Percentiles rank a stretch among this genome's conserved stretches.
These are phyloP conservation scores for Taphrina betulina DNA, from an alignment of 1,139 yeast genomes.

Conservation along the genomic window DNA sequence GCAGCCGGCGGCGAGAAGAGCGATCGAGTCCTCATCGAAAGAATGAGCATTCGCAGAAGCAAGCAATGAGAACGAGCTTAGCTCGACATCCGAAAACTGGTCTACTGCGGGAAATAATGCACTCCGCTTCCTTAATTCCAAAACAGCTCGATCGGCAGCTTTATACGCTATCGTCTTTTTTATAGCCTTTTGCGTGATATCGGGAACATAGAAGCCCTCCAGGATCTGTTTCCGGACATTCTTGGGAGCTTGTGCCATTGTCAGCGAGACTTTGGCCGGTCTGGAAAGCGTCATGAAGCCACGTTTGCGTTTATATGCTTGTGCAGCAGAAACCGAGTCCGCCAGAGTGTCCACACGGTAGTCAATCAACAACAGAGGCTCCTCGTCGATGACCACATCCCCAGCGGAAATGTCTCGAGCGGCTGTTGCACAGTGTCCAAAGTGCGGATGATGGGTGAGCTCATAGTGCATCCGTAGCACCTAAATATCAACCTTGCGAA, in stretches of 20 bases:
- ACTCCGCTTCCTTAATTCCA: slow-evolving; percentile 4
- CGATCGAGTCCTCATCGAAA: slow-evolving; percentile 9
- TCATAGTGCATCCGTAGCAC: too few relatives aligned
- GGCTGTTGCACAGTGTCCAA: slow-evolving; percentile 30
- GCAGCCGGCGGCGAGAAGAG: slow-evolving; percentile 7
- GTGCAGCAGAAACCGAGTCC: background rate
- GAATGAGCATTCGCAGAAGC: slow-evolving; percentile 23
- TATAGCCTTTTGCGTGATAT: background rate
- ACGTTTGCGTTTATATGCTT: slow-evolving; percentile 17
- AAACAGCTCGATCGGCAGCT: slow-evolving; percentile 7
- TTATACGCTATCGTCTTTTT: slow-evolving; percentile 12
- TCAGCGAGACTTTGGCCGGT: slow-evolving; percentile 14
- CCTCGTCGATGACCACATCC: slow-evolving; percentile 18
- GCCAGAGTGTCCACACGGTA: slow-evolving; percentile 1
- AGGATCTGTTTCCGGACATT: background rate
- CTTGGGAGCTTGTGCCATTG: background rate
- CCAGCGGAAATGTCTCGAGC: slow-evolving; percentile 11
- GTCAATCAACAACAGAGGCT: slow-evolving; percentile 16
- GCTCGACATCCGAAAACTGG: background rate
- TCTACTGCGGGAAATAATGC: slow-evolving; percentile 5
- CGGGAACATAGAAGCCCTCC: slow-evolving; percentile 5
- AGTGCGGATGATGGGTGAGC: too few relatives aligned
- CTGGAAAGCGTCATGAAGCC: slow-evolving; percentile 22
- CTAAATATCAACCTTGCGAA: too few relatives aligned
- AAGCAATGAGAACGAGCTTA: slow-evolving; percentile 11